phyloP scores from a whole-genome alignment of 2,329 filamentous ascomycete genomes.

The Madurella fahalii region DNA sequence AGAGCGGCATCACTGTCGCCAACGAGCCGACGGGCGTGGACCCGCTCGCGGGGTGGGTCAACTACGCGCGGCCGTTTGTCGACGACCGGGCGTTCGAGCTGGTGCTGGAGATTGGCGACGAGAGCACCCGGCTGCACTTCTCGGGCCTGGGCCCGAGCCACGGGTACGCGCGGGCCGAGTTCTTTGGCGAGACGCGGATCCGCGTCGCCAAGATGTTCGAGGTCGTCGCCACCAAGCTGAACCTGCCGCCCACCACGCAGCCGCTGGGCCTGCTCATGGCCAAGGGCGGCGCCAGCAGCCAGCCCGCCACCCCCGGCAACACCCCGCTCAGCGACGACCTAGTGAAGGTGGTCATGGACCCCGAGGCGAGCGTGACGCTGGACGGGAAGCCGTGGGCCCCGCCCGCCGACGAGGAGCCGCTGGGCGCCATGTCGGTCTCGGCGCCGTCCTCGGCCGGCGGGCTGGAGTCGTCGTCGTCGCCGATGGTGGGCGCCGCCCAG shows the following conservation, averaged over 20 bases:
- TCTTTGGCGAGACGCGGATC: slow-evolving; percentile 66
- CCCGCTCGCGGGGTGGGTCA: slow-evolving; percentile 52
- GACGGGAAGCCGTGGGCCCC: slow-evolving; percentile 50
- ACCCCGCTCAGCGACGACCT: slow-evolving; percentile 66
- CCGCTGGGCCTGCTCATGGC: slow-evolving; percentile 65
- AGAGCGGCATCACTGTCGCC: slow-evolving; percentile 70
- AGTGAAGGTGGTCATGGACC: slow-evolving; percentile 60
- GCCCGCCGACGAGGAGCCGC: slow-evolving; percentile 23
- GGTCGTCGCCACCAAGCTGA: slow-evolving; percentile 77
- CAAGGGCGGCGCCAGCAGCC: slow-evolving; percentile 56
- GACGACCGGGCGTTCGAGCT: slow-evolving; percentile 71
- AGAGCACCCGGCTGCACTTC: slow-evolving; percentile 57
- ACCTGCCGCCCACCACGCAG: slow-evolving; percentile 55
- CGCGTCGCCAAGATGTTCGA: slow-evolving; percentile 71
- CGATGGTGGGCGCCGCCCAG: neutral
- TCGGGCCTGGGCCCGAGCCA: slow-evolving; percentile 24
- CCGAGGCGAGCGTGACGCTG: slow-evolving; percentile 55
- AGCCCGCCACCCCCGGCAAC: slow-evolving; percentile 63
- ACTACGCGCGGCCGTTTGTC: slow-evolving; percentile 81
- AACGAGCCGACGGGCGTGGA: slow-evolving; percentile 40
- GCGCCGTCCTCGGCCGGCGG: slow-evolving; percentile 31
- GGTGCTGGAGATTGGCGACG: slow-evolving; percentile 72
- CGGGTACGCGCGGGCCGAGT: slow-evolving; percentile 57
- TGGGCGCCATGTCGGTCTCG: neutral
- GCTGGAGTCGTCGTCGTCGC: slow-evolving; percentile 20